Base-by-base conservation (phyloP, 352 stramenopile genomes). In the Phytophthora sp. region DNA sequence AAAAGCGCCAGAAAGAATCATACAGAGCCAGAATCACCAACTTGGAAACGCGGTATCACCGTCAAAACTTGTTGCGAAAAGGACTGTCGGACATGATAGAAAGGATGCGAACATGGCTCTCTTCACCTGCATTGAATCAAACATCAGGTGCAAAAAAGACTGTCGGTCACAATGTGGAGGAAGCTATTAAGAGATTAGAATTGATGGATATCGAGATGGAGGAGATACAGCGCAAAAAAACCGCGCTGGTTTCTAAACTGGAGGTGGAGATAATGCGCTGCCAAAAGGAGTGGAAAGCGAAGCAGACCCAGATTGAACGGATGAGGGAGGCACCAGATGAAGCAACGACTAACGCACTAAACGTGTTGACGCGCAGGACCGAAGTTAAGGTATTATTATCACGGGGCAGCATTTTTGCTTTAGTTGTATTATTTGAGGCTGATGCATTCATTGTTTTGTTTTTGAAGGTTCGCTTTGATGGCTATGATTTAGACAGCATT, bases 361-460 rank as follows among this genome's bases (percentile, higher is more conserved):
- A 84, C 41, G 45, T 92, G 9, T 61, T 91, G 29, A 62, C 79
- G 16, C 77, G 72, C 42, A 68, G 65, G 2, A 71, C 41, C 3
- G 79, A 92, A 49, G 73, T 92, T 13, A 89, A 89, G 80, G 83
- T 90, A 67, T 26, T 53, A 11, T 42, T 4, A 13, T 38, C 5
- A 36, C 39, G 16, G 2, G 9, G 1, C 53, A n/a, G 7, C 8
- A 24, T 51, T 0, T 18, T 42, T n/a, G n/a, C n/a, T n/a, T n/a
- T n/a, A n/a, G n/a, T 7, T 44, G 18, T 23, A 23, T 31, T 45
- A 13, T 33, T 33, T 49, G 3, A 53, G 33, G 23, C 31, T 67
- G 36, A 56, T 42, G 4, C 20, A 33, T 27, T 45, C 29, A 11
- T n/a, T 41, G 13, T 24, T 50, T 67, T 39, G 9, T 31, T 24